Evolutionary conservation across 345 rosid species (phyloP).

Genomic region (Brassica napus): Da-Ae NC_063445.1:14065501-14066000

Average conservation of each 20-base stretch:
- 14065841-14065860: constrained; percentile 29
- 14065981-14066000: constrained; percentile 28
- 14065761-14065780: constrained; percentile 17
- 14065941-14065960: constrained; percentile 17
- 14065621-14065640: constrained; percentile 21
- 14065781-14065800: background rate
- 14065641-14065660: constrained; percentile 32
- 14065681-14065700: constrained; percentile 35
- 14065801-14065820: constrained; percentile 8
- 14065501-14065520: constrained; percentile 47
- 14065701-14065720: constrained; percentile 7
- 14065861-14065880: constrained; percentile 32
- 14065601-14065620: constrained; percentile 38
- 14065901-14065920: constrained; percentile 39
- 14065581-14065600: constrained; percentile 42
- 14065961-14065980: constrained; percentile 27
- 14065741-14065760: constrained; percentile 26
- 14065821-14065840: background rate
- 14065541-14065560: constrained; percentile 16
- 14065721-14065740: constrained; percentile 4
- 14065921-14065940: constrained; percentile 9
- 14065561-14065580: constrained; percentile 48
- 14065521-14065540: constrained; percentile 7
- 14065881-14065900: constrained; percentile 19
- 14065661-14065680: background rate